phyloP scores from a whole-genome alignment of 176 grass and related monocot species.

The Aegilops sharonensis region DNA sequence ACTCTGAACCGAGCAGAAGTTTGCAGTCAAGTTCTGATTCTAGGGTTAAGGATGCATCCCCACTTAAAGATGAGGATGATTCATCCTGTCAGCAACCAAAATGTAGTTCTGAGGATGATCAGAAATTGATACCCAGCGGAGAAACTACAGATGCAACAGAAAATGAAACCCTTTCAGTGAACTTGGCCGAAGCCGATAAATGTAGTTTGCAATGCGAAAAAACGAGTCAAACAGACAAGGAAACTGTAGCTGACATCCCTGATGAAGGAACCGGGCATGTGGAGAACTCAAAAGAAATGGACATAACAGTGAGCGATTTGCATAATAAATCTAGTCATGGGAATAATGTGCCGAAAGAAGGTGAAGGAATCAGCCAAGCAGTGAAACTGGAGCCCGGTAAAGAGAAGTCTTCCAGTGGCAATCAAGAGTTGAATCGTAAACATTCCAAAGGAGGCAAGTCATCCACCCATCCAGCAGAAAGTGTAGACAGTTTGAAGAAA shows the following conservation, averaged over 20 bases:
- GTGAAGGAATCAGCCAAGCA: conserved; percentile 30
- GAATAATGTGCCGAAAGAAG: conserved; percentile 18
- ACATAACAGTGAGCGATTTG: not conserved
- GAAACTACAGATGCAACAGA: conserved; percentile 19
- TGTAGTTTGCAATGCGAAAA: not conserved
- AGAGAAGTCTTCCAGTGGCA: conserved; percentile 30
- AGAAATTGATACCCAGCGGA: conserved; percentile 4
- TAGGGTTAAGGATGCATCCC: not conserved
- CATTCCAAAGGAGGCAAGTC: conserved; percentile 25
- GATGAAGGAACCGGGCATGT: conserved; percentile 19
- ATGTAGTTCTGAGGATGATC: not conserved
- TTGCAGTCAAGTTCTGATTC: conserved; percentile 21
- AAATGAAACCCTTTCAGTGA: conserved; percentile 27
- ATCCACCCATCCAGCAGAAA: conserved; percentile 15
- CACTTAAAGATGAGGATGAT: conserved; percentile 23
- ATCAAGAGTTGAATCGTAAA: conserved; percentile 12
- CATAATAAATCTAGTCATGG: conserved; percentile 8
- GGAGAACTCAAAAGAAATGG: conserved; percentile 12
- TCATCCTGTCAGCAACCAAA: conserved; percentile 25
- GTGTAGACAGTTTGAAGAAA: conserved; percentile 44
- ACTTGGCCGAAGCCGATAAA: conserved; percentile 16
- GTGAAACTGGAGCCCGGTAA: conserved; percentile 21
- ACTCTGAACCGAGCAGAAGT: conserved; percentile 16
- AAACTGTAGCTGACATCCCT: conserved; percentile 21
- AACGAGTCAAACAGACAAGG: conserved; percentile 25